Evolutionary conservation across 345 rosid genomes (phyloP).

Genomic region (Euphorbia pulcherrima): DNA sequence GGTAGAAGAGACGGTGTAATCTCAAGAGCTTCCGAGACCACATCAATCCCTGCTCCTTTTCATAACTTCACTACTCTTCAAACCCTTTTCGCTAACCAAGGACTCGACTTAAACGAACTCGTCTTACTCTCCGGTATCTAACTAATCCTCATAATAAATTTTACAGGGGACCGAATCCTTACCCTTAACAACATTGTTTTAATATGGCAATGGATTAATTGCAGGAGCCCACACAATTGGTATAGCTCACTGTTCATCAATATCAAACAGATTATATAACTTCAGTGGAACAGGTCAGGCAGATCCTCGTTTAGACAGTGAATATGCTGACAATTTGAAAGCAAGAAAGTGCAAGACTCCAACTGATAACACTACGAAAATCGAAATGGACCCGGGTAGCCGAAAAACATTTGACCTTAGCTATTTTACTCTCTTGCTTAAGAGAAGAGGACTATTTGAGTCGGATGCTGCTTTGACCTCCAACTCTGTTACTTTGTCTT

Average conservation of each 20-base stretch:
- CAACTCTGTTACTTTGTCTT: slow-evolving; percentile 37
- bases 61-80: slow-evolving; percentile 51
- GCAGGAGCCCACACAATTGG: slow-evolving; percentile 90
- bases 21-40: slow-evolving; percentile 55
- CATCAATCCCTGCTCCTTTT: slow-evolving; percentile 48
- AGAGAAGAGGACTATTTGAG: slow-evolving; percentile 63
- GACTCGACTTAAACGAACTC: slow-evolving; percentile 59
- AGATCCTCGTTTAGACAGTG: slow-evolving; percentile 61
- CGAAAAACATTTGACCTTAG: slow-evolving; percentile 62
- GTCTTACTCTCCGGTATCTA: slow-evolving; percentile 33
- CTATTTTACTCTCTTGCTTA: slow-evolving; percentile 44
- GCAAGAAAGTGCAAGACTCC: slow-evolving; percentile 52
- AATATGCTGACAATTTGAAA: slow-evolving; percentile 59
- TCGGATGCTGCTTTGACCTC: slow-evolving; percentile 66
- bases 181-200: too few relatives aligned
- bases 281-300: slow-evolving; percentile 49
- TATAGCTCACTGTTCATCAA: slow-evolving; percentile 56
- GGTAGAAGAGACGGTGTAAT: slow-evolving; percentile 66
- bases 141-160: too few relatives aligned
- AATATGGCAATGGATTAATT: too few relatives aligned
- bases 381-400: slow-evolving; percentile 86
- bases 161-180: too few relatives aligned
- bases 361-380: slow-evolving; percentile 47
- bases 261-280: slow-evolving; percentile 56
- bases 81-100: slow-evolving; percentile 47